phyloP scores from a whole-genome alignment of 2,329 filamentous ascomycete genomes.

The Blumeriella jaapii region DNA sequence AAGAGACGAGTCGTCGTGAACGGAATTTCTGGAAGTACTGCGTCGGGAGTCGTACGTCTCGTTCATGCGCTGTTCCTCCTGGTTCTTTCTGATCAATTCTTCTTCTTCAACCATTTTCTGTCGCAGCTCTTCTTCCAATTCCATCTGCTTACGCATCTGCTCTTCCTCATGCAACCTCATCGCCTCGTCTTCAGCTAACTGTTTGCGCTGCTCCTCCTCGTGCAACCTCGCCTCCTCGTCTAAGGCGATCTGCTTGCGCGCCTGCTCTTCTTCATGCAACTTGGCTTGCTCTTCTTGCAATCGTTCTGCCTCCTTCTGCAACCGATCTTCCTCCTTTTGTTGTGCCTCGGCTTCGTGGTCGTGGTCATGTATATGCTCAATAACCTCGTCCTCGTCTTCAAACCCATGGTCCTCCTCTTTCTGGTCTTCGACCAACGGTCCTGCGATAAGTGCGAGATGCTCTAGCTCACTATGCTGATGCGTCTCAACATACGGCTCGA shows the following conservation, averaged over 20 bases:
- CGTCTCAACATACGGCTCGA: constrained; percentile 60
- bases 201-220: constrained; percentile 35
- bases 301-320: constrained; percentile 7
- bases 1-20: constrained; percentile 33
- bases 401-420: constrained; percentile 15
- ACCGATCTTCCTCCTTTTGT: constrained; percentile 5
- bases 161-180: constrained; percentile 33
- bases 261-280: background rate
- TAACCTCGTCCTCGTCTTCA: constrained; percentile 14
- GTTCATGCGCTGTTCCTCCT: constrained; percentile 39
- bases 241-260: too few relatives aligned
- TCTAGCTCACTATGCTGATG: constrained; percentile 49
- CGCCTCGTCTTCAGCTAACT: constrained; percentile 38
- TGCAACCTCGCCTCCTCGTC: too few relatives aligned
- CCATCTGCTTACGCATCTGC: constrained; percentile 29
- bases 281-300: constrained; percentile 6
- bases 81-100: constrained; percentile 28
- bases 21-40: constrained; percentile 7
- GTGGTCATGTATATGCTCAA: constrained; percentile 13
- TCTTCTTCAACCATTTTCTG: constrained; percentile 32
- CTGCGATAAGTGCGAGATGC: constrained; percentile 30
- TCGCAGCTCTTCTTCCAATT: constrained; percentile 38
- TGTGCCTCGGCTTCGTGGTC: constrained; percentile 8
- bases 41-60: constrained; percentile 36
- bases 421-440: background rate